Conservation (phyloP, 495 filamentous ascomycete genomes). For the Penicillium goetzii region DNA sequence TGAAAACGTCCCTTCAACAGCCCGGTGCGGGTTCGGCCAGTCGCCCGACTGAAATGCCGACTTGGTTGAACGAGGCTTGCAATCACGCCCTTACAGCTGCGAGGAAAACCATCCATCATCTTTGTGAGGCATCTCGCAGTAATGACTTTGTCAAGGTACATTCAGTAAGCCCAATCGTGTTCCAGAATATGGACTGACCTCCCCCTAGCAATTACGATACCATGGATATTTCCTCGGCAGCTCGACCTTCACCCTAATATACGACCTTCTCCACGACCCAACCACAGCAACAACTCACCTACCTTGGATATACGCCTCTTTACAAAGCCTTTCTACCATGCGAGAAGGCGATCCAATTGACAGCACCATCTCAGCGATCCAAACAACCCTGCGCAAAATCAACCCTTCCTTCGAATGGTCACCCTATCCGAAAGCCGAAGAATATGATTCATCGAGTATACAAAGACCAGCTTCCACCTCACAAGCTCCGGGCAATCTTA, state of each 20-base stretch:
- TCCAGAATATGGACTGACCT: not conserved
- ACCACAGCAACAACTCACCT: conserved; percentile 38
- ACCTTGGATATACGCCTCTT: conserved; percentile 45
- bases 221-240: conserved; percentile 47
- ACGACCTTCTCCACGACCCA: conserved; percentile 45
- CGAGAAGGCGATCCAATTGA: conserved; percentile 34
- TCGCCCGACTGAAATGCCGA: conserved; percentile 38
- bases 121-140: conserved; percentile 38
- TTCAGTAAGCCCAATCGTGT: not conserved
- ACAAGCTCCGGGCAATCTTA: not conserved
- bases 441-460: not conserved
- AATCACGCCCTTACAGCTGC: conserved; percentile 41
- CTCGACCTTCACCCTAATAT: conserved; percentile 44
- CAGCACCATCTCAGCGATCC: conserved; percentile 39
- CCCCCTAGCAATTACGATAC: conserved; percentile 42
- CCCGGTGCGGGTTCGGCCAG: conserved; percentile 14
- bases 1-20: conserved; percentile 24
- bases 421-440: not conserved
- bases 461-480: not conserved
- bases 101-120: conserved; percentile 42
- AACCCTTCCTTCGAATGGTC: conserved; percentile 43
- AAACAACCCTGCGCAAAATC: conserved; percentile 40
- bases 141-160: conserved; percentile 45
- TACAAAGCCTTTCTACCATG: conserved; percentile 41
- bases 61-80: conserved; percentile 52